Base-by-base conservation (phyloP, 371 early-diverging fungal species). In the Dinochytrium kinnereticum region DNA sequence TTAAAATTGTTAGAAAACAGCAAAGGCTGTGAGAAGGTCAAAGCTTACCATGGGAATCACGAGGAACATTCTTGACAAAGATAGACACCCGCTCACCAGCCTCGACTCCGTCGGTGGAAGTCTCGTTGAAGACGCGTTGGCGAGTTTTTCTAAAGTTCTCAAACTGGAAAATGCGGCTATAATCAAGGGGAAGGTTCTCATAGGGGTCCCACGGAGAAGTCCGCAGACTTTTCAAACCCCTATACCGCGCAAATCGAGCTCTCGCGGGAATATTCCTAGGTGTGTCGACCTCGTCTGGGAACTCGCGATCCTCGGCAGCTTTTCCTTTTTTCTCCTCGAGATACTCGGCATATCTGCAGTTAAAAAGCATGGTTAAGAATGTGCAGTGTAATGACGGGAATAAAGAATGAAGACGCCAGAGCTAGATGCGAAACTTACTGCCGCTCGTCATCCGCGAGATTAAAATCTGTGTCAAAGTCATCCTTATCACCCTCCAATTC, bases 141-240 rank as follows among this genome's bases (percentile, higher is more conserved):
- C 91, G 90, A 34, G 95, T 94, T 74, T 91, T 89, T 44, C 80
- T 79, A 72, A 90, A 94, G 85, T 94, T 94, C 77, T 94, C 91
- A 76, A 97, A 95, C 82, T 95, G 94, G 90, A 96, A 97, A 69
- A 98, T 95, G 53, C 95, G 91, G 28, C 90, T 90, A 81, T 97
- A 98, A 80, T 97, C 98, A 37, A 92, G 80, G 0, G 98, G 98
- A 70, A 98, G 84, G 82, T 96, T 96, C 83, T 98, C 98, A 87
- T 94, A 95, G 10, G 97, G 94, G 83, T 98, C 97, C 98, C 98
- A 98, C 21, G 95, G 91, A 1, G 96, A 95, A 21, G 94, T 94
- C 66, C 96, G 87, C 86, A 96, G 93, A 51, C 91, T 92, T 82
- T 95, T 92, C 72, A 98, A 85, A 37, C 97, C 98, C 78, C 98